A percentile compares a stretch with the other conserved stretches of the same genome.
Evolutionary conservation across 805 yeast genomes (phyloP).

Genomic region (Sugiyamaella chiloensis): DNA sequence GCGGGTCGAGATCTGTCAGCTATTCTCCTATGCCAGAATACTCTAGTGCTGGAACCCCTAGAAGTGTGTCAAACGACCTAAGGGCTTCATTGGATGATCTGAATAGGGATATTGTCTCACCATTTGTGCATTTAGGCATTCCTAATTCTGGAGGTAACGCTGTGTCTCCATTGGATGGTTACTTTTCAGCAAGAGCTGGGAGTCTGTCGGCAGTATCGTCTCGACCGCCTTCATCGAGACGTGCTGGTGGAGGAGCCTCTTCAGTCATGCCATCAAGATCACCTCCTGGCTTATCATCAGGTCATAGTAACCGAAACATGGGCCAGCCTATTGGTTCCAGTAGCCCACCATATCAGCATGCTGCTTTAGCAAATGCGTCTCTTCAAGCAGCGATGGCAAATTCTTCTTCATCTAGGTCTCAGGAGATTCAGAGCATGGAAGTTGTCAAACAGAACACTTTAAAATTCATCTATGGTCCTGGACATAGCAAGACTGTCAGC

Average conservation of each 20-base stretch:
- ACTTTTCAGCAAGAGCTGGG: conserved; percentile 5
- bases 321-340: neutral
- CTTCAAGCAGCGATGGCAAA: conserved; percentile 1
- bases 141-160: conserved; percentile 3
- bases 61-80: conserved; percentile 2
- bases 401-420: conserved; percentile 10
- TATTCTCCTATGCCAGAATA: neutral
- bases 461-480: conserved; percentile 73
- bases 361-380: neutral
- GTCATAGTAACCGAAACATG: neutral
- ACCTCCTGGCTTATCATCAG: conserved; percentile 4
- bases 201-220: conserved; percentile 2
- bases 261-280: neutral
- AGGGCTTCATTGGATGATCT: conserved; percentile 17
- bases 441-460: conserved; percentile 40
- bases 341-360: neutral
- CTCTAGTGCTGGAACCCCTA: neutral
- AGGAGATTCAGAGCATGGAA: conserved; percentile 38
- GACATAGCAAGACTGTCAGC: conserved; percentile 62
- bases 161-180: conserved; percentile 6
- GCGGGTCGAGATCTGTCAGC: neutral
- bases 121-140: conserved; percentile 16
- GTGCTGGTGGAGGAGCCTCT: neutral
- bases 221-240: neutral
- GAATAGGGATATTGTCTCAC: conserved; percentile 20